phyloP scores from a whole-genome alignment of 148 eudicot species.

The Pharnaceum exiguum region DNA sequence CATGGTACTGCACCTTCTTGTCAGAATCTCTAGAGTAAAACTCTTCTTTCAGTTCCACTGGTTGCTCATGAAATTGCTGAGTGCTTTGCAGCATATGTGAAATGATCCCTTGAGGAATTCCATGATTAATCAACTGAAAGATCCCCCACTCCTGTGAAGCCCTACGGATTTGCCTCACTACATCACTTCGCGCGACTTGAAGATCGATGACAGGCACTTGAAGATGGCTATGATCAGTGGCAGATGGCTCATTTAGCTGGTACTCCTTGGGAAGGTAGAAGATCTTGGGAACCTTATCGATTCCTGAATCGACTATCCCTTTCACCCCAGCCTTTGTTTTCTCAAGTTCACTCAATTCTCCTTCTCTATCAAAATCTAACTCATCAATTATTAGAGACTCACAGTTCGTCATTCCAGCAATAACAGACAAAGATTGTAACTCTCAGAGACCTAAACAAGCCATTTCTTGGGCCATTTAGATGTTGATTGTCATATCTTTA shows the following conservation, averaged over 20 bases:
- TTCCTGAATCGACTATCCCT: not conserved
- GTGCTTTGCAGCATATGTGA: conserved; percentile 22
- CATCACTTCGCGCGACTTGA: conserved; percentile 8
- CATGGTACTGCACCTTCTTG: conserved; percentile 22
- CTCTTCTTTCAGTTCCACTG: conserved; percentile 40
- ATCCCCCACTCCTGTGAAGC: conserved; percentile 27
- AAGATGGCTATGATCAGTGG: not conserved
- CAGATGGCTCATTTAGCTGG: not conserved
- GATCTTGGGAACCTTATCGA: not conserved
- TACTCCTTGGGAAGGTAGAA: not conserved
- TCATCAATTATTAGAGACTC: no score
- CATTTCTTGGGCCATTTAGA: no score
- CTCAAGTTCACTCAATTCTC: not conserved
- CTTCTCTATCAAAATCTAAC: not conserved
- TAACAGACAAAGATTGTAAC: no score
- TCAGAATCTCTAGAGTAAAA: conserved; percentile 35
- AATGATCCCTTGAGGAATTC: conserved; percentile 14
- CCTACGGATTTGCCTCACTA: conserved; percentile 11
- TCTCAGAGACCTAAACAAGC: no score
- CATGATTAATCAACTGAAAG: conserved; percentile 31
- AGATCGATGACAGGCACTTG: conserved; percentile 12
- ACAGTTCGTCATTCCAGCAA: no score
- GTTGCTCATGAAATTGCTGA: conserved; percentile 46
- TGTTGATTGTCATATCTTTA: no score
- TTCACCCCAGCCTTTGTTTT: not conserved